Evolutionary conservation across 805 yeast species (phyloP), one percentile per base, ranked within the genome.

Genomic region (Candida sithepensis): DNA sequence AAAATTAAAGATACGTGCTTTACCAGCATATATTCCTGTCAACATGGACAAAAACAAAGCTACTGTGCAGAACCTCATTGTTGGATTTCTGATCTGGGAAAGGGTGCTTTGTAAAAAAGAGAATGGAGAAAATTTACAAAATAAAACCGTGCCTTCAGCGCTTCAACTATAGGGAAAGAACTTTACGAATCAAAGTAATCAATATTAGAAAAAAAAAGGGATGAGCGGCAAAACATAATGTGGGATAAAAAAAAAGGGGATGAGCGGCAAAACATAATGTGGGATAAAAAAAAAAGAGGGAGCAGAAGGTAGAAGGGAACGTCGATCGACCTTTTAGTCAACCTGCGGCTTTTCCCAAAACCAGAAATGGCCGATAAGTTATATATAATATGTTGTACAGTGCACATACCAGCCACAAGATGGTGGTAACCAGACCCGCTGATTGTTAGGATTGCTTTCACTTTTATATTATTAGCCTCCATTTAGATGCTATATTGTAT

Each of bases 1-100:
- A 43, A 54, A 39, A 14, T 22, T 39, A 18, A 39, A 39, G 22
- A 21, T 21, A 22, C 28, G 26, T 13, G 41, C 30, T 23, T n/a
- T 39, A 19, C n/a, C 41, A 14, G 41, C 26, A n/a, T 19, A 22
- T 5, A 16, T n/a, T 13, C n/a, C n/a, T 6, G 41, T 16, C 12
- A 12, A 34, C 4, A 34, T 7, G 12, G 38, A 5, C 6, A 34
- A 18, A 18, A 34, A 18, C 18, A 34, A 16, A 4, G 38, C 16
- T n/a, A 34, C 18, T 34, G 16, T 30, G 14, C 16, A 10, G 14
- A 30, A 30, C 38, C 21, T 34, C 21, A 34, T 34, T n/a, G 20
- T 24, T 24, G 28, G 10, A 24, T 24, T 6, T 7, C 6, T 24
- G 28, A 24, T 24, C 28, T 24, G 28, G 6, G n/a, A n/a, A n/a